phyloP scores from a whole-genome alignment of 768 basidiomycete genomes.

The Leccinum boreale region DNA sequence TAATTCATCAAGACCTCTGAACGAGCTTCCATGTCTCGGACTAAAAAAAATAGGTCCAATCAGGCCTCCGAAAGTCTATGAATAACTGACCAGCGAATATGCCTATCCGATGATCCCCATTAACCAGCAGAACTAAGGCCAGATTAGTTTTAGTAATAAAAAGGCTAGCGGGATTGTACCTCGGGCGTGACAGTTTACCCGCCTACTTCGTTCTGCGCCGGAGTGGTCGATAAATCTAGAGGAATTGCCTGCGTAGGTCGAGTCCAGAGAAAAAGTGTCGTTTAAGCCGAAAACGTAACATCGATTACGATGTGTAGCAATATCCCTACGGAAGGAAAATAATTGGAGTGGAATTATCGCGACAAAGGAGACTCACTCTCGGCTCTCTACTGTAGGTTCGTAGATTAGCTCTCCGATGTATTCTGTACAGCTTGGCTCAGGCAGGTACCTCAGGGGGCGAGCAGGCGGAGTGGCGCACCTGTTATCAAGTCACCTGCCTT shows the following conservation, averaged over 20 bases:
- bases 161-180: slow-evolving; percentile 32
- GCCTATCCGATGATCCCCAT: slow-evolving; percentile 66
- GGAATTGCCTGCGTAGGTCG: slow-evolving; percentile 53
- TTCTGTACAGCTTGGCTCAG: slow-evolving; percentile 38
- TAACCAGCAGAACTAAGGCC: slow-evolving; percentile 50
- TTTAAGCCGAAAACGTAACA: slow-evolving; percentile 65
- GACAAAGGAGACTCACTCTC: slow-evolving; percentile 41
- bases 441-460: background rate
- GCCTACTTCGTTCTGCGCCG: slow-evolving; percentile 13
- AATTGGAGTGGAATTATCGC: background rate
- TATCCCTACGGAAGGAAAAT: slow-evolving; percentile 22
- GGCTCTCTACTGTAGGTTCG: slow-evolving; percentile 45
- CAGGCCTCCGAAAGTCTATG: too few species aligned
- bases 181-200: slow-evolving; percentile 43
- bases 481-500: slow-evolving; percentile 45
- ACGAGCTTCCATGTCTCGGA: slow-evolving; percentile 36
- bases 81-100: slow-evolving; percentile 35
- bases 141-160: background rate
- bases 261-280: slow-evolving; percentile 46
- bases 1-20: slow-evolving; percentile 59
- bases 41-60: slow-evolving; percentile 25
- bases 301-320: slow-evolving; percentile 47
- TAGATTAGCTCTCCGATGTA: slow-evolving; percentile 63
- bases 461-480: slow-evolving; percentile 26
- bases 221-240: slow-evolving; percentile 70